These are phyloP conservation scores for Trichosporon sp. DNA, from an alignment of 1,284 basidiomycete species.

Conservation along the genomic window DNA sequence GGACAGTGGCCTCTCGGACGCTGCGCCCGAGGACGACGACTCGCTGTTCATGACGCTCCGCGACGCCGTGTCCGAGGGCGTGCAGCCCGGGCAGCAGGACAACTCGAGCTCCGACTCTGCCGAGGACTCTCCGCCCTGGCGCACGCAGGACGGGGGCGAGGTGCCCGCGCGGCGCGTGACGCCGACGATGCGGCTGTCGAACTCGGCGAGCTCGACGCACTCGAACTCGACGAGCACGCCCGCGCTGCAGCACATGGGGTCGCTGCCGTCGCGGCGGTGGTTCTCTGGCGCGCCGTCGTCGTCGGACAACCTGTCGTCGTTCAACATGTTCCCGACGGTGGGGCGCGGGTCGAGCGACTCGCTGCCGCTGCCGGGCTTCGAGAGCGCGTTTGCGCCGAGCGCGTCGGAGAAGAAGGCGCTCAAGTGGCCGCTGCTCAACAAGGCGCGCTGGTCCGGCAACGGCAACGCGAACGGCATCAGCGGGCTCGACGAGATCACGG, in stretches of 20 bases:
- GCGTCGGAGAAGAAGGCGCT: conserved; percentile 45
- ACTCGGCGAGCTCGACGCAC: background rate
- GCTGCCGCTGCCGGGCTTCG: conserved; percentile 21
- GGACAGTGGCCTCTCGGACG: conserved; percentile 24
- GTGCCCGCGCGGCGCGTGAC: background rate
- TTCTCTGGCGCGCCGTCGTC: conserved; percentile 34
- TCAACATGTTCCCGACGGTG: conserved; percentile 22
- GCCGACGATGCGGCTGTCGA: background rate
- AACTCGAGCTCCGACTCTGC: conserved; percentile 27
- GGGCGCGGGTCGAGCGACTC: conserved; percentile 40
- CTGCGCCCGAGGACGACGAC: conserved; percentile 22
- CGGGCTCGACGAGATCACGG: conserved; percentile 18
- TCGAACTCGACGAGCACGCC: conserved; percentile 10
- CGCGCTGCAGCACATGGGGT: conserved; percentile 17
- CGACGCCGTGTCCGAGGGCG: conserved; percentile 6
- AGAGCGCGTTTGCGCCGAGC: conserved; percentile 43
- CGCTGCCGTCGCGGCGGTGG: conserved; percentile 36
- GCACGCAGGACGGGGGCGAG: background rate
- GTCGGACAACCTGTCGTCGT: conserved; percentile 30
- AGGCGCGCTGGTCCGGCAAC: conserved; percentile 26
- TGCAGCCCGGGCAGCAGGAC: background rate
- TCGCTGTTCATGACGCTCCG: conserved; percentile 9
- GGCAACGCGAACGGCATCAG: conserved; percentile 13
- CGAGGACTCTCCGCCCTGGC: conserved; percentile 16
- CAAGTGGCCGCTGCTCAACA: conserved; percentile 42